These are phyloP conservation scores for Paragyromitra xinjiangensis DNA, from an alignment of 495 filamentous ascomycete genomes.

Conservation along the genomic window DNA sequence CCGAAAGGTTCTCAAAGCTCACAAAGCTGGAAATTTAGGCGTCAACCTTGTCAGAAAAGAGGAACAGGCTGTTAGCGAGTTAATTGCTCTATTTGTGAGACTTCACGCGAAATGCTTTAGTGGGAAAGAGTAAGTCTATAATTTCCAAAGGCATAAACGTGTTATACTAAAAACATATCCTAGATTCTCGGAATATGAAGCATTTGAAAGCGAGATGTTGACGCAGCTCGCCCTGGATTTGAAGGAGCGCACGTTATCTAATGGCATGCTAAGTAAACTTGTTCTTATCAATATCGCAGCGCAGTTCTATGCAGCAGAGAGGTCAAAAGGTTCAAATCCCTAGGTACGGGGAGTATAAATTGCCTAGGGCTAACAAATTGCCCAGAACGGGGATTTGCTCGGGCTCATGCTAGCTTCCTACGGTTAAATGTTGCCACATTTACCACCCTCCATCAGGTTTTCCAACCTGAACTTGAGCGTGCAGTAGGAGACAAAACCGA, in stretches of 20 bases:
- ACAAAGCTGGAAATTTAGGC: conserved; percentile 69
- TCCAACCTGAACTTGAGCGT: conserved; percentile 73
- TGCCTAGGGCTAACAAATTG: conserved; percentile 65
- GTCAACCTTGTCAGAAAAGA: conserved; percentile 61
- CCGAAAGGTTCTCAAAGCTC: conserved; percentile 71
- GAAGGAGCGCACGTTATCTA: conserved; percentile 70
- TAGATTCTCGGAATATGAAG: conserved; percentile 76
- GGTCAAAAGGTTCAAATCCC: conserved; percentile 44
- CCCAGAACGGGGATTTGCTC: conserved; percentile 46
- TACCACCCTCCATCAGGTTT: conserved; percentile 75
- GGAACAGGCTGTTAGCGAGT: conserved; percentile 60
- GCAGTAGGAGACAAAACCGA: conserved; percentile 63
- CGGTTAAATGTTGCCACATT: conserved; percentile 84
- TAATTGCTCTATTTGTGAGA: conserved; percentile 78
- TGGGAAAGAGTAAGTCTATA: conserved; percentile 64
- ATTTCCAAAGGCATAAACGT: neutral
- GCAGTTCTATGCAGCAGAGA: conserved; percentile 72
- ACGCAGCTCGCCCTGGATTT: conserved; percentile 76
- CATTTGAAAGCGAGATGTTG: conserved; percentile 86
- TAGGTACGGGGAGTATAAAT: conserved; percentile 54
- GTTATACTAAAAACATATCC: conserved; percentile 30
- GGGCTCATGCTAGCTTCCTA: conserved; percentile 67
- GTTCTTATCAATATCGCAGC: conserved; percentile 86
- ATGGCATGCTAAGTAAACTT: conserved; percentile 77
- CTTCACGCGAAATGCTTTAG: conserved; percentile 85